Evolutionary conservation across 169 alveolate species (phyloP).

Genomic region (Neospora caninum): DNA sequence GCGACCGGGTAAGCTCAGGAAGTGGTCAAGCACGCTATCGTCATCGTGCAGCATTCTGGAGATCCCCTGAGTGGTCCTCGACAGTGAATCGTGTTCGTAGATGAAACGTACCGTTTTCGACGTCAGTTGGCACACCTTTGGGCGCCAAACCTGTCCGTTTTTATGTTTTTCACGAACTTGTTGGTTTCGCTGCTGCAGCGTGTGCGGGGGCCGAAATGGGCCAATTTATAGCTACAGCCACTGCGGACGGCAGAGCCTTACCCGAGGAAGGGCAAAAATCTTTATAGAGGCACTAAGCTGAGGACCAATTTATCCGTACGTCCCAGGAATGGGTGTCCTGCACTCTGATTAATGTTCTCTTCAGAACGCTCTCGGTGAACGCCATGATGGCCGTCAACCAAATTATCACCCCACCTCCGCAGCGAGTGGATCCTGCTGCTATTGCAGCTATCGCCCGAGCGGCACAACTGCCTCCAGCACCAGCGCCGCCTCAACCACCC

Average conservation of each 20-base stretch:
- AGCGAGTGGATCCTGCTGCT: conserved; percentile 23
- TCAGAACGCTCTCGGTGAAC: conserved; percentile 25
- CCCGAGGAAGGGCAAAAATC: too few species aligned
- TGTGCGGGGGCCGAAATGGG: not conserved
- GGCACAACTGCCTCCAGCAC: not conserved
- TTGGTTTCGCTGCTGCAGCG: not conserved
- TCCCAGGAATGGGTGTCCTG: not conserved
- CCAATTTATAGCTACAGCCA: not conserved
- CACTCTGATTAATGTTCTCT: too few species aligned
- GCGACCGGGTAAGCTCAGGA: not conserved
- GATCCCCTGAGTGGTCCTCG: not conserved
- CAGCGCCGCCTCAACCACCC: not conserved
- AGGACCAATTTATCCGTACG: not conserved
- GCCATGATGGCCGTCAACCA: conserved; percentile 34
- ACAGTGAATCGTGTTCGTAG: not conserved
- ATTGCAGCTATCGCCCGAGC: conserved; percentile 6
- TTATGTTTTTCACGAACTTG: not conserved
- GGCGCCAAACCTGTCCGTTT: too few species aligned
- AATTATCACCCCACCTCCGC: not conserved
- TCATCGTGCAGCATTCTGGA: not conserved
- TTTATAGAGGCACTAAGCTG: too few species aligned
- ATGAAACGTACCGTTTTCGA: not conserved
- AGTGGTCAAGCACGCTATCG: not conserved
- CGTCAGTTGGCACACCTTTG: too few species aligned
- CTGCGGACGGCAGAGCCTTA: not conserved